Conservation (phyloP, 2,329 filamentous ascomycete genomes). For the Macrophomina tecta region DNA sequence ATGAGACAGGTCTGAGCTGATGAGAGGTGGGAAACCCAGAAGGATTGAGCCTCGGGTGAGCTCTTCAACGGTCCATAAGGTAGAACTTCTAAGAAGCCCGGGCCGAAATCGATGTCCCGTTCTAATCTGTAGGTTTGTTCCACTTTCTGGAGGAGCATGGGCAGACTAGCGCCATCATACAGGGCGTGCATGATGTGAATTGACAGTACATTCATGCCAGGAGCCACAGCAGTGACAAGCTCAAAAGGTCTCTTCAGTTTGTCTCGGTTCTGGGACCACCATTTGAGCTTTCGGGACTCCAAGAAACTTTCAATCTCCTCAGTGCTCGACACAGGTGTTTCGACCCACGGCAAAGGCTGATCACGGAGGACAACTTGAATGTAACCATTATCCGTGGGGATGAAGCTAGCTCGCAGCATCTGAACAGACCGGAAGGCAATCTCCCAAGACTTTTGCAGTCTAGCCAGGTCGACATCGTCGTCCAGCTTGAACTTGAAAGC, state of each 20-base stretch:
- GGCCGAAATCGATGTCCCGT: conserved; percentile 44
- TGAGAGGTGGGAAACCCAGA: conserved; percentile 70
- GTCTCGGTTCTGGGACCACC: conserved; percentile 61
- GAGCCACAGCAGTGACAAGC: conserved; percentile 50
- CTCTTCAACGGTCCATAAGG: conserved; percentile 70
- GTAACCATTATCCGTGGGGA: conserved; percentile 75
- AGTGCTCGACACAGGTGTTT: conserved; percentile 38
- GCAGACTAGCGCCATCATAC: conserved; percentile 84
- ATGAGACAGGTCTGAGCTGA: conserved; percentile 41
- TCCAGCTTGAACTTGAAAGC: conserved; percentile 68
- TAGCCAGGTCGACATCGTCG: conserved; percentile 50
- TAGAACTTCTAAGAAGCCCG: conserved; percentile 70
- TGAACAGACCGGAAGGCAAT: conserved; percentile 59
- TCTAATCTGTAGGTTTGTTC: conserved; percentile 56
- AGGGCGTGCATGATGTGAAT: conserved; percentile 83
- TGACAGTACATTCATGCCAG: conserved; percentile 52
- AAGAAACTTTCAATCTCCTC: conserved; percentile 45
- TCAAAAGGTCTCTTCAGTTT: conserved; percentile 61
- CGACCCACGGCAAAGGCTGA: conserved; percentile 52
- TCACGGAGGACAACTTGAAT: conserved; percentile 71
- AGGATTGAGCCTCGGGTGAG: conserved; percentile 58
- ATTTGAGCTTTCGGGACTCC: conserved; percentile 50
- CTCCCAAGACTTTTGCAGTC: conserved; percentile 65
- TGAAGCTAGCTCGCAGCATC: conserved; percentile 75
- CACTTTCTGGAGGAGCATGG: conserved; percentile 68